Evolutionary conservation across 257 asterid species (phyloP).

Genomic region (Ilex asprella): DNA sequence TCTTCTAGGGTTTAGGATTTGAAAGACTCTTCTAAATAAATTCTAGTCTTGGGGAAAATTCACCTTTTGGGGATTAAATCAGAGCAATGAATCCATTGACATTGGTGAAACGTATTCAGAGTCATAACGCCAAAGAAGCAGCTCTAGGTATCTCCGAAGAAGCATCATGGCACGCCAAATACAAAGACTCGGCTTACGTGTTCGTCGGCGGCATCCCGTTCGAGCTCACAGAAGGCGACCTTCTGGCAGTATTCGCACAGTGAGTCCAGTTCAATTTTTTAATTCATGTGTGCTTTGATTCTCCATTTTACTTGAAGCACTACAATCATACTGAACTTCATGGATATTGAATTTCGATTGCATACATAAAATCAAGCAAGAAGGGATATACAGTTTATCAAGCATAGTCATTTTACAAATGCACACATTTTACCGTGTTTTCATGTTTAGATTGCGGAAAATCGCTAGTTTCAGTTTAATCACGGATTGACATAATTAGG

Average conservation of each 20-base stretch:
- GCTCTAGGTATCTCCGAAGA: constrained; percentile 69
- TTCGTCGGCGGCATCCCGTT: constrained; percentile 82
- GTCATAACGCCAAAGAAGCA: constrained; percentile 79
- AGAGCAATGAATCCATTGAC: constrained; percentile 84
- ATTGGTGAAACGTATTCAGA: constrained; percentile 80
- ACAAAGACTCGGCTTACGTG: constrained; percentile 89
- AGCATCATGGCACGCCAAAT: constrained; percentile 96
- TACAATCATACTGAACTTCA: too few relatives aligned
- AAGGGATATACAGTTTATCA: background rate
- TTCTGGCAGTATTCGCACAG: constrained; percentile 92
- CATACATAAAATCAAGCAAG: too few relatives aligned
- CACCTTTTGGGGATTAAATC: too few relatives aligned
- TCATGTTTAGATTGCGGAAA: too few relatives aligned
- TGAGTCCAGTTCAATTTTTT: constrained; percentile 18
- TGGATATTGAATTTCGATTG: too few relatives aligned
- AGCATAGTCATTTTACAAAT: too few relatives aligned
- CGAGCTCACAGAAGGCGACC: constrained; percentile 96
- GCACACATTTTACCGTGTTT: too few relatives aligned
- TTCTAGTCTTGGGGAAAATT: too few relatives aligned
- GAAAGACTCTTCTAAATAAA: too few relatives aligned
- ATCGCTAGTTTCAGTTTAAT: too few relatives aligned
- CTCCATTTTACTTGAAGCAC: background rate
- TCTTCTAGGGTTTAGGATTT: too few relatives aligned
- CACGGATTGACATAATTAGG: too few relatives aligned
- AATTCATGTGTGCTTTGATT: background rate